Evolutionary conservation across 805 yeast species (phyloP).

Genomic region (Tetrapisispora phaffii): DNA sequence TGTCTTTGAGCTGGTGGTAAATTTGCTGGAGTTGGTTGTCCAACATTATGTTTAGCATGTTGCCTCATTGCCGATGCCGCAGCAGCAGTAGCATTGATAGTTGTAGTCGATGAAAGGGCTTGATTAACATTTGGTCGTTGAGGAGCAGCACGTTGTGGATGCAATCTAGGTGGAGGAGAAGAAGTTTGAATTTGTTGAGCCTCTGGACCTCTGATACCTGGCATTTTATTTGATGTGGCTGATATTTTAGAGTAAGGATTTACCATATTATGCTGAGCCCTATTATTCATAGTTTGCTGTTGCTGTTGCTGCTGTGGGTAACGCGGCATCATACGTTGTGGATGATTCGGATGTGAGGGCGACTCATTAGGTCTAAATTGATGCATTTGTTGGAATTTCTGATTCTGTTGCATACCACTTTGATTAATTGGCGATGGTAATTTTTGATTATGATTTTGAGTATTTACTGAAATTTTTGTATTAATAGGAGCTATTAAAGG

Average conservation of each 20-base stretch:
- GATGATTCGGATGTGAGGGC: slow-evolving; percentile 2
- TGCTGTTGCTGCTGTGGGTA: slow-evolving; percentile 4
- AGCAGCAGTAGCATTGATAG: slow-evolving; percentile 25
- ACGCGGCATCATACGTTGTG: slow-evolving; percentile 5
- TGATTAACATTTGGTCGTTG: slow-evolving; percentile 10
- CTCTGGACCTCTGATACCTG: slow-evolving; percentile 1
- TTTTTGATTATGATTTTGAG: neutral
- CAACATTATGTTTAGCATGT: slow-evolving; percentile 5
- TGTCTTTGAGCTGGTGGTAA: slow-evolving; percentile 16
- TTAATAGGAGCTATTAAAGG: slow-evolving; percentile 3
- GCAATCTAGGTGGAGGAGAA: slow-evolving; percentile 14
- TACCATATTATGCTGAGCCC: slow-evolving; percentile 13
- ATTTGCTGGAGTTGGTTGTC: slow-evolving; percentile 13
- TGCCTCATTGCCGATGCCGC: slow-evolving; percentile 28
- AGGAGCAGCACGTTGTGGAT: slow-evolving; percentile 22
- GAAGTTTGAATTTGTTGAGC: neutral
- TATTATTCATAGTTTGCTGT: slow-evolving; percentile 11
- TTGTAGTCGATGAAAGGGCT: slow-evolving; percentile 5
- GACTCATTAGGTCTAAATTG: slow-evolving; percentile 7
- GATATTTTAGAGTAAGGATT: slow-evolving; percentile 17
- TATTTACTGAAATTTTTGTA: slow-evolving; percentile 1
- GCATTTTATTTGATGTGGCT: neutral
- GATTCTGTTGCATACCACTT: slow-evolving; percentile 3
- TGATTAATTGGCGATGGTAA: neutral
- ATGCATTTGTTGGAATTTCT: slow-evolving; percentile 7